Evolutionary conservation across 1,139 yeast genomes (phyloP).

Genomic region (Magnusiomyces paraingens): DNA sequence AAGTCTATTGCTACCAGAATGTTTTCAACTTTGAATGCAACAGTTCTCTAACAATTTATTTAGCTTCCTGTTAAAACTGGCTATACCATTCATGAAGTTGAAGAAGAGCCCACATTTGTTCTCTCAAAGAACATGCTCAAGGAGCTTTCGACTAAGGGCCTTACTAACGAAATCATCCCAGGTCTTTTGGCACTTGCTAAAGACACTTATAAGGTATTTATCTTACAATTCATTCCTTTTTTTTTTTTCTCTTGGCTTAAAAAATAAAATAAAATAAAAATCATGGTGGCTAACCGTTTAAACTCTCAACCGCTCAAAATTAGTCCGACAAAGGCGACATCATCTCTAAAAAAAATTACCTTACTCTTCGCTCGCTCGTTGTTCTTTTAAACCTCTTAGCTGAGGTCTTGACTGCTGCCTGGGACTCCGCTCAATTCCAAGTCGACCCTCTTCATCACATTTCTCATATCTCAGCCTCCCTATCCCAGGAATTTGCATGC

Average conservation of each 20-base stretch:
- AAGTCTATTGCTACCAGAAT: conserved; percentile 7
- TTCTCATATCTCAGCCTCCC: neutral
- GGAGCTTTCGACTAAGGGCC: conserved; percentile 10
- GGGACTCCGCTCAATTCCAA: conserved; percentile 11
- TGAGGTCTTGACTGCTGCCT: conserved; percentile 11
- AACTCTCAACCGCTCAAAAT: neutral
- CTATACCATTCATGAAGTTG: conserved; percentile 24
- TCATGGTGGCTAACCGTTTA: neutral
- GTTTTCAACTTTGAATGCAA: neutral
- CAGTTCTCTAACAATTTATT: neutral
- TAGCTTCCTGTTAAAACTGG: conserved; percentile 28
- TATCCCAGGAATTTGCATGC: conserved; percentile 9
- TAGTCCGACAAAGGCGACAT: conserved; percentile 10
- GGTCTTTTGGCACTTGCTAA: conserved; percentile 9
- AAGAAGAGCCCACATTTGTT: conserved; percentile 17
- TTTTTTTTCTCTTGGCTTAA: neutral
- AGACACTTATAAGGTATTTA: conserved; percentile 13
- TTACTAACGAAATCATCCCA: conserved; percentile 13
- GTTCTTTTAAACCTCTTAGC: conserved; percentile 10
- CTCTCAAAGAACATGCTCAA: conserved; percentile 11
- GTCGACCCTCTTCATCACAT: conserved; percentile 7
- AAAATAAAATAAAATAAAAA: neutral
- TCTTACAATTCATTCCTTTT: neutral
- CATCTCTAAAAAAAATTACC: conserved; percentile 8
- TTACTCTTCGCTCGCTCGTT: conserved; percentile 10